phyloP scores from a whole-genome alignment of 352 stramenopile genomes.

The Phytophthora litchii region DNA sequence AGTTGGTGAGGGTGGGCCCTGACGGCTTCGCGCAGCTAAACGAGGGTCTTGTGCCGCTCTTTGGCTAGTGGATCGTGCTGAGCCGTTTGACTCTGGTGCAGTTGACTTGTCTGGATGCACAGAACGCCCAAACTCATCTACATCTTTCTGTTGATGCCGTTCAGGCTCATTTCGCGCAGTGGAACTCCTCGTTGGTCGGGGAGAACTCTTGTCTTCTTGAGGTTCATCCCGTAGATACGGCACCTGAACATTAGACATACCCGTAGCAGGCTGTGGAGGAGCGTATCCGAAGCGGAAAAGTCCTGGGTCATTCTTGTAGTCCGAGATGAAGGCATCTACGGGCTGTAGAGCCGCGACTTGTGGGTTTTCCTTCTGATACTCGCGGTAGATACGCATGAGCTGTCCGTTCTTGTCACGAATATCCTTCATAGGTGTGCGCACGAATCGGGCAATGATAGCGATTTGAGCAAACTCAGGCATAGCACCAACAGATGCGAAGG shows the following conservation, averaged over 20 bases:
- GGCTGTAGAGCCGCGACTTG: conserved; percentile 53
- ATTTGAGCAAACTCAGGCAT: conserved; percentile 84
- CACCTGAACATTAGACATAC: conserved; percentile 54
- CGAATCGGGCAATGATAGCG: conserved; percentile 71
- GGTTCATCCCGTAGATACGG: conserved; percentile 56
- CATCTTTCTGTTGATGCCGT: conserved; percentile 21
- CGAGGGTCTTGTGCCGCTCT: conserved; percentile 31
- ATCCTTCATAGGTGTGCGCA: conserved; percentile 59
- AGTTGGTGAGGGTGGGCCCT: conserved; percentile 13
- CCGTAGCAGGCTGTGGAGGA: conserved; percentile 58
- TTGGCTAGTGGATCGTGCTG: conserved; percentile 5
- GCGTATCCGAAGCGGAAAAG: conserved; percentile 79
- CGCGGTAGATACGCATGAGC: conserved; percentile 70
- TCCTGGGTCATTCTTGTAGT: conserved; percentile 50
- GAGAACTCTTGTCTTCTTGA: conserved; percentile 31
- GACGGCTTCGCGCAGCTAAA: conserved; percentile 23
- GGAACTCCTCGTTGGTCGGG: conserved; percentile 15
- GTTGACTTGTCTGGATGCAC: conserved; percentile 25
- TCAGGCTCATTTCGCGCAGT: conserved; percentile 12
- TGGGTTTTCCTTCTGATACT: conserved; percentile 81
- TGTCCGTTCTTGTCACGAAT: conserved; percentile 82
- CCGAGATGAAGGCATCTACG: conserved; percentile 50
- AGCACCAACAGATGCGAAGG: conserved; percentile 63
- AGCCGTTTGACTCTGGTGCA: conserved; percentile 10
- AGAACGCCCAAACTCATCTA: conserved; percentile 70